Base-by-base conservation (phyloP, 306 rosid genomes). In the Oemleria cerasiformis region DNA sequence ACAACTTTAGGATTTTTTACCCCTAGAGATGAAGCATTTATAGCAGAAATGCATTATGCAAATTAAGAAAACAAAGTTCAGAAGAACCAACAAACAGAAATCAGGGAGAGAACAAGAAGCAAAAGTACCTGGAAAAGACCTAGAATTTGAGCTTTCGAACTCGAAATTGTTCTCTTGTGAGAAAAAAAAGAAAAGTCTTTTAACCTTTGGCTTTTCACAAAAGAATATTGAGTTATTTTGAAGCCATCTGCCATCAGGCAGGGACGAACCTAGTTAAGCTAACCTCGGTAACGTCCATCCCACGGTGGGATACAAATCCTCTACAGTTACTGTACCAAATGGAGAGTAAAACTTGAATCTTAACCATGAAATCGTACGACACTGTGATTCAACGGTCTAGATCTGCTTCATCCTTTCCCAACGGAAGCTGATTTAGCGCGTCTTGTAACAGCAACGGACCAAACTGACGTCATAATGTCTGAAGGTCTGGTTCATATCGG, bases 281-380 rank as follows among this genome's bases (percentile, higher is more conserved):
- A 56, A 76, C 69, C 9, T 56, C 63, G 76, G 83, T 64, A 49
- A 70, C 70, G 79, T 36, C 67, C 73, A 38, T 63, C 67, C 38
- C 30, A 69, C 45, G 73, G 43, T 25, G 39, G 62, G 23, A 4
- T 20, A 0, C 0, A 4, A 20, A 50, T 68, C 62, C 12, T 39
- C 36, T 68, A 48, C 20, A 21, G 8, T 7, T 10, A 12, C 62
- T 0, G 72, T 53, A 19, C 20, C 2, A 53, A 20, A 20, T 53
- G 12, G 15, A 7, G 50, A 15, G 38, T 8, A 1, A 1, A 1
- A n/a, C 17, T n/a, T 41, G 8, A 1, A 68, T 68, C 44, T 0
- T 0, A 0, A 14, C 39, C 40, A 38, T 68, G 39, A 5, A 55
- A 10, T 6, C 9, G 0, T 1, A 15, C 10, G 1, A 0, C 25